Evolutionary conservation across 805 yeast genomes (phyloP), one percentile per base, ranked within the genome.

Genomic region (Kuraishia piskuri): DNA sequence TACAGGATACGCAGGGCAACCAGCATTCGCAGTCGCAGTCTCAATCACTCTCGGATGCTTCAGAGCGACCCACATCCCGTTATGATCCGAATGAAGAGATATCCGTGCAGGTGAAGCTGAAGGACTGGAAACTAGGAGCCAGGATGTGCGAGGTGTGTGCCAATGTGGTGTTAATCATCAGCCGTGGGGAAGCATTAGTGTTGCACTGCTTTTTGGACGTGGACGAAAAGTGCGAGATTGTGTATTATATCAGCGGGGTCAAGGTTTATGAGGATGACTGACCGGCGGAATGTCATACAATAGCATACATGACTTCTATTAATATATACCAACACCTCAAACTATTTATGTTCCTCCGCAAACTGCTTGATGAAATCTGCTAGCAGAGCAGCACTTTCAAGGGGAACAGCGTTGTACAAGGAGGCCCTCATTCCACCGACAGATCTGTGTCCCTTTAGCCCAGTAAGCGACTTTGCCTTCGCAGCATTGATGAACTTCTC

Each of bases 371-470:
- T 69, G 60, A 79, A 89, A 21, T 74, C 70, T 40, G 76, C 82
- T 59, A 90, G 73, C 54, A 72, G 61, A 56, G 80, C 71, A 25
- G 82, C 84, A 61, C 88, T 80, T 22, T 77, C 75, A 50, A 80
- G 71, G 3, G 83, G 68, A 52, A 94, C 87, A 17, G 98, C 97
- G 64, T 94, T 92, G 69, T 92, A 91, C 53, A 90, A 73, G 14
- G 97, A 90, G 17, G 95, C 91, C 69, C 99, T 84, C 70, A 94
- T 86, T 26, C 99, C 99, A 51, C 98, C 98, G 48, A 92, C 98
- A 3, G 96, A 89, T 68, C 98, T 82, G 70, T 92, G 98, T 46
- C 99, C 98, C 71, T 90, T 88, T 63, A 92, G 77, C 6, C 97
- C 98, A 4, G 83, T 73, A 57, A 94, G 75, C 1, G 80, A 77